These are phyloP conservation scores for Candida manassasensis DNA, from an alignment of 805 yeast species.

Conservation along the genomic window DNA sequence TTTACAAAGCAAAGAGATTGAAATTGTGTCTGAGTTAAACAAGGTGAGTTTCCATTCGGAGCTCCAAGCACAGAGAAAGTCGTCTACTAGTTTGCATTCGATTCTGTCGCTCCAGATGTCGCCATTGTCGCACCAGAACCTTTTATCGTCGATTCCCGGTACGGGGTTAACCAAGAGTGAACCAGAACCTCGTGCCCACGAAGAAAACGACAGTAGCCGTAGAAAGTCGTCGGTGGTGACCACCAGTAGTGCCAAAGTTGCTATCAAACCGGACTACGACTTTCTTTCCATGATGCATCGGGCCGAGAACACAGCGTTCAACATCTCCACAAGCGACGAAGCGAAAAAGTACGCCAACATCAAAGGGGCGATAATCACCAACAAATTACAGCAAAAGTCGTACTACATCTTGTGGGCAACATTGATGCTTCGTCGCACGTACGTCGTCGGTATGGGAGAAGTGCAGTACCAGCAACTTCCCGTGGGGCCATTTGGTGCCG, in stretches of 20 bases:
- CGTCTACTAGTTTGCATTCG: slow-evolving; percentile 14
- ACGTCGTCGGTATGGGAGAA: slow-evolving; percentile 34
- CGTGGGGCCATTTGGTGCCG: neutral
- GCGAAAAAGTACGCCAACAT: slow-evolving; percentile 16
- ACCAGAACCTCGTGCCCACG: too few relatives aligned
- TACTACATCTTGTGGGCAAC: slow-evolving; percentile 31
- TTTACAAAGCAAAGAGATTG: slow-evolving; percentile 32
- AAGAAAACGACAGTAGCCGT: slow-evolving; percentile 6
- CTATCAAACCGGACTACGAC: slow-evolving; percentile 25
- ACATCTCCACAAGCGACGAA: slow-evolving; percentile 2
- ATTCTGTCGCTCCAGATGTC: slow-evolving; percentile 1
- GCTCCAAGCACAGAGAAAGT: slow-evolving; percentile 24
- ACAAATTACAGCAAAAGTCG: slow-evolving; percentile 33
- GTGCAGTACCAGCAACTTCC: slow-evolving; percentile 17
- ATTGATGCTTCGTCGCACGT: slow-evolving; percentile 13
- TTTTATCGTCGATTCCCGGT: neutral
- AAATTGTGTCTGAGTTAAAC: slow-evolving; percentile 33
- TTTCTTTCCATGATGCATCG: slow-evolving; percentile 6
- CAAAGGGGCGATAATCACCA: slow-evolving; percentile 36
- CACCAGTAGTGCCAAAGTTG: slow-evolving; percentile 24
- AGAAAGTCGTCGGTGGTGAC: slow-evolving; percentile 25
- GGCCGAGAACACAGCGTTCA: slow-evolving; percentile 1
- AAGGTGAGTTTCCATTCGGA: slow-evolving; percentile 30
- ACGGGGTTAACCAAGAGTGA: neutral
- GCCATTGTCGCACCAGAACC: neutral